A percentile compares a stretch with the other conserved stretches of the same genome.
Evolutionary conservation across 2,329 filamentous ascomycete species (phyloP).

Genomic region (Ceratocystis cacaofunesta): DNA sequence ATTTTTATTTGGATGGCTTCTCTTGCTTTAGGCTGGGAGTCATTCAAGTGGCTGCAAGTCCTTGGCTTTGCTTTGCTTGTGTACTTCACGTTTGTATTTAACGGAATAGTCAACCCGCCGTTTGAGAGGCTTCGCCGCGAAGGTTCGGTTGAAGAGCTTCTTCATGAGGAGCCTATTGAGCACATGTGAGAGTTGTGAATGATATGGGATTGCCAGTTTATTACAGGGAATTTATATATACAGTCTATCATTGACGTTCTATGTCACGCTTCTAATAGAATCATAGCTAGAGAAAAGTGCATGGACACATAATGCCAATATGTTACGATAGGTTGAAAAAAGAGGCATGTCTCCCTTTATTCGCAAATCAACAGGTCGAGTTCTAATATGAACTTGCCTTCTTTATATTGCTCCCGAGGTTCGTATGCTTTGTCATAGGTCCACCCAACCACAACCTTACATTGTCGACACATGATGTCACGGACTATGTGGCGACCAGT

Average conservation of each 20-base stretch:
- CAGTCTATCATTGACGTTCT: too few species aligned
- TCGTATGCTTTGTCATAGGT: conserved; percentile 98
- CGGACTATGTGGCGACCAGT: conserved; percentile 88
- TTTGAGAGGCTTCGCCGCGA: conserved; percentile 49
- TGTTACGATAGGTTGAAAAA: background rate
- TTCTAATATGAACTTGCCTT: conserved; percentile 95
- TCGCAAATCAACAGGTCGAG: conserved; percentile 78
- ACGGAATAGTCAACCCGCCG: conserved; percentile 78
- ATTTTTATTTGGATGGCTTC: conserved; percentile 97
- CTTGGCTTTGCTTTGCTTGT: conserved; percentile 76
- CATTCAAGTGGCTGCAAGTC: conserved; percentile 94
- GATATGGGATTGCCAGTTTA: too few species aligned
- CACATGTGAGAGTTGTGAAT: conserved; percentile 30
- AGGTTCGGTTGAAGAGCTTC: conserved; percentile 44
- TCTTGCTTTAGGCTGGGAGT: conserved; percentile 86
- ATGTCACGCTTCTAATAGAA: too few species aligned
- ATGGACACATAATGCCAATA: background rate
- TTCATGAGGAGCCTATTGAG: conserved; percentile 76
- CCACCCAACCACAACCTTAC: conserved; percentile 88
- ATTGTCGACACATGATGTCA: conserved; percentile 83
- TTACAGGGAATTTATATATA: background rate
- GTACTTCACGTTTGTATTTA: conserved; percentile 94
- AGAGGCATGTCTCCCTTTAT: conserved; percentile 22
- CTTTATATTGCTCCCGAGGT: conserved; percentile 88
- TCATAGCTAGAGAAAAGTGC: background rate